These are phyloP conservation scores for Achlya hypogyna DNA, from an alignment of 352 stramenopile species.

Conservation along the genomic window DNA sequence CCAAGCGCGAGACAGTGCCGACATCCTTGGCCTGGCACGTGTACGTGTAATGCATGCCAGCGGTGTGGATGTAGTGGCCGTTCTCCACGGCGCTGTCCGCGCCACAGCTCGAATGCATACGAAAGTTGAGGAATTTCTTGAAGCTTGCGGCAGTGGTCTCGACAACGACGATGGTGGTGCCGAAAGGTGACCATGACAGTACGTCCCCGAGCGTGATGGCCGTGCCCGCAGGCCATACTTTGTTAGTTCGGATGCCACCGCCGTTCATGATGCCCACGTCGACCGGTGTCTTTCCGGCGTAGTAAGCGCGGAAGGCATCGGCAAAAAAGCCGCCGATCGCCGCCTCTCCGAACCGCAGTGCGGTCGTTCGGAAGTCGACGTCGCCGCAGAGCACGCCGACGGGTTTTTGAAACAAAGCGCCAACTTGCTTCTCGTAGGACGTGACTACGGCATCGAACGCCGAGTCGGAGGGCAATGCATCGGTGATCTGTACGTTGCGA, in stretches of 20 bases:
- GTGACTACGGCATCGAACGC: slow-evolving; percentile 41
- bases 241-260: slow-evolving; percentile 55
- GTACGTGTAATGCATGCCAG: slow-evolving; percentile 60
- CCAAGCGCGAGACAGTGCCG: slow-evolving; percentile 36
- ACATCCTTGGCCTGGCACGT: slow-evolving; percentile 33
- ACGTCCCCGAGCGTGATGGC: slow-evolving; percentile 44
- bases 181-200: slow-evolving; percentile 56
- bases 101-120: slow-evolving; percentile 44
- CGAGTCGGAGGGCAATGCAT: slow-evolving; percentile 47
- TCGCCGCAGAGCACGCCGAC: slow-evolving; percentile 46
- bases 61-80: slow-evolving; percentile 56
- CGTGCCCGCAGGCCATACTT: slow-evolving; percentile 37
- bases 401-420: slow-evolving; percentile 29
- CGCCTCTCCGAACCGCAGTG: slow-evolving; percentile 39
- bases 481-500: slow-evolving; percentile 38
- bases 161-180: slow-evolving; percentile 49
- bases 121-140: slow-evolving; percentile 46
- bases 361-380: slow-evolving; percentile 39
- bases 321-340: slow-evolving; percentile 49
- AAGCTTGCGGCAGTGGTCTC: slow-evolving; percentile 44
- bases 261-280: slow-evolving; percentile 58
- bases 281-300: slow-evolving; percentile 30
- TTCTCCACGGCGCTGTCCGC: slow-evolving; percentile 38
- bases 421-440: slow-evolving; percentile 35
- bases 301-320: slow-evolving; percentile 38